Percentiles rank a stretch among this genome's conserved stretches.
These are phyloP conservation scores for Fomitopsis betulina DNA, from an alignment of 1,284 basidiomycete species.

Conservation along the genomic window DNA sequence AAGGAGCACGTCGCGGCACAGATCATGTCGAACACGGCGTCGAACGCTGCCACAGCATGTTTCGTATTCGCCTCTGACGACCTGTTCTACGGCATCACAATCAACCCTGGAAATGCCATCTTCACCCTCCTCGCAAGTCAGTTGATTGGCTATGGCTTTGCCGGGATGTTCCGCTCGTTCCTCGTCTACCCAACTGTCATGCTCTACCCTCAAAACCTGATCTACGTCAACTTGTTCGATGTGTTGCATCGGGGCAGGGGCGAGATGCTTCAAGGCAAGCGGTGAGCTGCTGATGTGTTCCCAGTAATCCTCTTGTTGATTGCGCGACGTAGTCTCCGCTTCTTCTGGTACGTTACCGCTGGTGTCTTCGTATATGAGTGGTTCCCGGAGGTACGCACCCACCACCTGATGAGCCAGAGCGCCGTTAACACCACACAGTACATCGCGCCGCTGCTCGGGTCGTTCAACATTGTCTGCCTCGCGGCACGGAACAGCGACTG, in stretches of 20 bases:
- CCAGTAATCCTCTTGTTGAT: neutral
- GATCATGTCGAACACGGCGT: conserved; percentile 39
- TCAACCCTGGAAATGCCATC: conserved; percentile 30
- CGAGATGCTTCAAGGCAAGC: conserved; percentile 43
- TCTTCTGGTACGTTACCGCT: conserved; percentile 54
- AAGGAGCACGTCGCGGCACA: conserved; percentile 59
- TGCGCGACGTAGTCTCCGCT: conserved; percentile 10
- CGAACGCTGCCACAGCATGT: conserved; percentile 14
- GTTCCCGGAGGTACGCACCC: conserved; percentile 6
- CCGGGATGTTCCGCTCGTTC: conserved; percentile 11
- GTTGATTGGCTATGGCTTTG: conserved; percentile 28
- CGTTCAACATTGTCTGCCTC: conserved; percentile 11
- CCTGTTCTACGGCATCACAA: conserved; percentile 31
- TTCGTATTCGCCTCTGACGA: conserved; percentile 29
- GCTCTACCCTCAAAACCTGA: conserved; percentile 27
- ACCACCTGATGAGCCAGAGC: neutral
- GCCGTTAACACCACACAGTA: neutral
- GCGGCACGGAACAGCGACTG: conserved; percentile 7
- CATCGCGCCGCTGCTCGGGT: conserved; percentile 8
- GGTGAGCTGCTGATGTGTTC: conserved; percentile 14
- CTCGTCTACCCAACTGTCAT: conserved; percentile 32
- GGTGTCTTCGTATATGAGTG: conserved; percentile 26
- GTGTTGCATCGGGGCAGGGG: conserved; percentile 47
- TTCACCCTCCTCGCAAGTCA: conserved; percentile 28
- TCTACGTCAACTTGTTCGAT: conserved; percentile 50